Conservation (phyloP, 2,329 filamentous ascomycete species). For the Xylariaceae sp. region DNA sequence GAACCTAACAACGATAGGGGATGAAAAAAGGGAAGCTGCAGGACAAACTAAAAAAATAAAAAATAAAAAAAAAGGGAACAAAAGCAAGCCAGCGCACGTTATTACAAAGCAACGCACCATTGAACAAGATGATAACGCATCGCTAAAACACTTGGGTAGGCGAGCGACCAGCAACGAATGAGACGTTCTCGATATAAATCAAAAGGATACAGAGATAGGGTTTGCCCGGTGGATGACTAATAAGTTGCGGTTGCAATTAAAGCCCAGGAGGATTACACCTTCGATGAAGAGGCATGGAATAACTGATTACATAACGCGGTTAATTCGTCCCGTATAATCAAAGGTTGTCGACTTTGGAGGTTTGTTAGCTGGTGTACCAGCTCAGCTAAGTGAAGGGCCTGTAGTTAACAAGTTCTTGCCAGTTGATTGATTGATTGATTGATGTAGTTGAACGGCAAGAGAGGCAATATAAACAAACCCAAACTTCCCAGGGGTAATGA, state of each 20-base stretch:
- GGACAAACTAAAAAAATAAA: background rate
- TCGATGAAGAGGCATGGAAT: too few species aligned
- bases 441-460: too few species aligned
- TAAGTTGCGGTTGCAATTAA: too few species aligned
- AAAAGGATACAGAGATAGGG: background rate
- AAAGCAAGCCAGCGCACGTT: constrained; percentile 2
- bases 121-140: constrained; percentile 5
- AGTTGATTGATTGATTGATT: too few species aligned
- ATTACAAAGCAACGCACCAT: constrained; percentile 1
- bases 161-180: constrained; percentile 1
- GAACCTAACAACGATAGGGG: constrained; percentile 1
- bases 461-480: too few species aligned
- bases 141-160: constrained; percentile 6
- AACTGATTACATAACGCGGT: too few species aligned
- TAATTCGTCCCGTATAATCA: too few species aligned
- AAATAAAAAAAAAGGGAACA: too few species aligned
- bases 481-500: too few species aligned
- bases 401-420: background rate
- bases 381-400: background rate
- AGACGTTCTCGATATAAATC: constrained; percentile 8
- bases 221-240: background rate
- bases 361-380: background rate
- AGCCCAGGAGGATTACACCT: too few species aligned
- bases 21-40: constrained; percentile 2
- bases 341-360: too few species aligned